A percentile compares a stretch with the other conserved stretches of the same genome.
These are phyloP conservation scores for Xerocomellus dryophilus DNA, from an alignment of 768 basidiomycete species.

Conservation along the genomic window DNA sequence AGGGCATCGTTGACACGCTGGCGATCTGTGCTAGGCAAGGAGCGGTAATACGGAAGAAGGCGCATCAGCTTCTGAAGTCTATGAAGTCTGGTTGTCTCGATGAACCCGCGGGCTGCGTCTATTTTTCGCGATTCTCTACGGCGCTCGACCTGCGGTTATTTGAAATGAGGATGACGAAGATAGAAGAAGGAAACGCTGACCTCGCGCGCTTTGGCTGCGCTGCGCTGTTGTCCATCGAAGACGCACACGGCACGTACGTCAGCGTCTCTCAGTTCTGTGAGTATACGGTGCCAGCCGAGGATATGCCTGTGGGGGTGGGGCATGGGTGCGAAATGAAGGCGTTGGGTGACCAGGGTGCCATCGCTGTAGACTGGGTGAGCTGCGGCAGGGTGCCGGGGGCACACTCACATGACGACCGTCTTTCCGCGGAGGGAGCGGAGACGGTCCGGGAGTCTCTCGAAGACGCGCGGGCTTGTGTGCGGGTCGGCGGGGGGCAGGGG, in stretches of 20 bases:
- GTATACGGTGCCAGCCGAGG: conserved; percentile 72
- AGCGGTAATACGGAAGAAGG: conserved; percentile 38
- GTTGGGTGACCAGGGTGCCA: conserved; percentile 82
- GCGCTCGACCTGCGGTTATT: conserved; percentile 46
- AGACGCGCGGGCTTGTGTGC: conserved; percentile 56
- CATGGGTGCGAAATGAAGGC: conserved; percentile 68
- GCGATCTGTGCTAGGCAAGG: conserved; percentile 31
- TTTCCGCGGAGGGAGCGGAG: conserved; percentile 60
- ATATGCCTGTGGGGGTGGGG: conserved; percentile 69
- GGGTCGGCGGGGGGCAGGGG: too few relatives aligned
- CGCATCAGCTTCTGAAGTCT: conserved; percentile 47
- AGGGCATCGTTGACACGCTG: conserved; percentile 30
- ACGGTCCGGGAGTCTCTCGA: conserved; percentile 62
- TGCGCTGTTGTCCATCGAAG: conserved; percentile 73
- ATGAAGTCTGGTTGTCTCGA: conserved; percentile 57
- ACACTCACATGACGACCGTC: conserved; percentile 67
- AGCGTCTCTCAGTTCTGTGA: conserved; percentile 56
- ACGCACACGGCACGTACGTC: conserved; percentile 67
- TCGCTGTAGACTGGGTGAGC: conserved; percentile 48
- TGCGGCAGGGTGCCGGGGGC: neutral
- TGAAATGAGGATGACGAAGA: conserved; percentile 1
- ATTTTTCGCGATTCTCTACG: conserved; percentile 49
- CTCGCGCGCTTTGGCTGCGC: conserved; percentile 66
- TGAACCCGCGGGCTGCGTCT: conserved; percentile 47
- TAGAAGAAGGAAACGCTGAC: conserved; percentile 37